Evolutionary conservation across 2,329 filamentous ascomycete genomes (phyloP).

Genomic region (Ascochyta fabae): DNA sequence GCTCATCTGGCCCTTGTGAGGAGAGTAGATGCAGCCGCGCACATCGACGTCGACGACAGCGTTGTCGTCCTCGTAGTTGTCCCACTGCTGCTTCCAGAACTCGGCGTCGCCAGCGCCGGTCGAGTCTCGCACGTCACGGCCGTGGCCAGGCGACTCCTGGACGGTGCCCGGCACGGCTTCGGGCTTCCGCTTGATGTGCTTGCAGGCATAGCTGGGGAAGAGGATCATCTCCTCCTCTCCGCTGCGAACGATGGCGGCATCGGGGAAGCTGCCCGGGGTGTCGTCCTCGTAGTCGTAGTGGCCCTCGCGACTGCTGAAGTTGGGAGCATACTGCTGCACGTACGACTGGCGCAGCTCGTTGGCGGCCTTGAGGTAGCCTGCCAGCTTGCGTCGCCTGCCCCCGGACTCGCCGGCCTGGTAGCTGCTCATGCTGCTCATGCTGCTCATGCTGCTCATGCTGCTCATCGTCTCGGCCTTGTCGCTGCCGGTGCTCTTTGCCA

Average conservation of each 20-base stretch:
- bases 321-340: slow-evolving; percentile 59
- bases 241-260: slow-evolving; percentile 78
- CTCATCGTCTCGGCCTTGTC: slow-evolving; percentile 33
- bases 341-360: slow-evolving; percentile 75
- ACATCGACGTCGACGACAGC: slow-evolving; percentile 94
- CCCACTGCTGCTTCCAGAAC: slow-evolving; percentile 81
- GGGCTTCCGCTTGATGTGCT: slow-evolving; percentile 63
- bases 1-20: slow-evolving; percentile 82
- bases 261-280: slow-evolving; percentile 80
- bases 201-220: slow-evolving; percentile 91
- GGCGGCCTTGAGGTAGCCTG: slow-evolving; percentile 72
- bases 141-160: slow-evolving; percentile 48
- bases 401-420: slow-evolving; percentile 64
- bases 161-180: slow-evolving; percentile 46
- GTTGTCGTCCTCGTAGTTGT: slow-evolving; percentile 78
- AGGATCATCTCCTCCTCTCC: slow-evolving; percentile 92
- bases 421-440: slow-evolving; percentile 31
- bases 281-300: slow-evolving; percentile 52
- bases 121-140: slow-evolving; percentile 53
- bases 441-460: slow-evolving; percentile 27
- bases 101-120: slow-evolving; percentile 66
- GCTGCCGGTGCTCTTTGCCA: slow-evolving; percentile 31
- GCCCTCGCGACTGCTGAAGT: slow-evolving; percentile 57
- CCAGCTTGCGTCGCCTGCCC: slow-evolving; percentile 77
- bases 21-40: slow-evolving; percentile 91